Conservation (phyloP, 2,329 filamentous ascomycete species). For the Nemania sp. region DNA sequence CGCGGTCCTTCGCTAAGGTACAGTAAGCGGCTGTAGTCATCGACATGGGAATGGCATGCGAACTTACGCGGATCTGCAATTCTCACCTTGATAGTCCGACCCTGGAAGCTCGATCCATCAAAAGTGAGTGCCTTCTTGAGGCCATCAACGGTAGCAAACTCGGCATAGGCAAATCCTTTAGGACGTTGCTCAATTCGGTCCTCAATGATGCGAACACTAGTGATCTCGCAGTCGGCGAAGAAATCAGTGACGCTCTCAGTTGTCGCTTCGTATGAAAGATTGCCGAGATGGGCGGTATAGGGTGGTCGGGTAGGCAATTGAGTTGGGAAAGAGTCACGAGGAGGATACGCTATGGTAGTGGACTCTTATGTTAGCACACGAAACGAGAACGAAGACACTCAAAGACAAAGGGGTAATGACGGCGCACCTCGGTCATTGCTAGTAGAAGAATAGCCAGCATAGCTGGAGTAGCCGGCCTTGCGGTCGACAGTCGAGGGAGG, state of each 20-base stretch:
- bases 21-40: slow-evolving; percentile 41
- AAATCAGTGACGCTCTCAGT: slow-evolving; percentile 82
- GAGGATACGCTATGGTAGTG: slow-evolving; percentile 54
- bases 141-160: slow-evolving; percentile 85
- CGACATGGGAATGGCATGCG: slow-evolving; percentile 3
- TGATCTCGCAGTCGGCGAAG: slow-evolving; percentile 81
- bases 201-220: slow-evolving; percentile 93
- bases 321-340: slow-evolving; percentile 74
- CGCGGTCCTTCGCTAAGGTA: slow-evolving; percentile 77
- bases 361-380: background rate
- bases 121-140: slow-evolving; percentile 87
- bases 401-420: background rate
- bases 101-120: slow-evolving; percentile 81
- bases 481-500: slow-evolving; percentile 45
- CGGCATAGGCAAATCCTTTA: slow-evolving; percentile 97
- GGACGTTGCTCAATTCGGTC: slow-evolving; percentile 92
- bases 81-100: slow-evolving; percentile 88
- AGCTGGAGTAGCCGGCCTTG: slow-evolving; percentile 32
- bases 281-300: slow-evolving; percentile 93
- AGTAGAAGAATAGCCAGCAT: slow-evolving; percentile 26
- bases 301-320: slow-evolving; percentile 85
- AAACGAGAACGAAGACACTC: background rate
- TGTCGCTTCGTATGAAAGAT: slow-evolving; percentile 93
- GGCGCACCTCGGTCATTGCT: slow-evolving; percentile 42
- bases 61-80: slow-evolving; percentile 95